Evolutionary conservation across 2,329 filamentous ascomycete genomes (phyloP).

Genomic region (Grosmannia clavigera): DNA sequence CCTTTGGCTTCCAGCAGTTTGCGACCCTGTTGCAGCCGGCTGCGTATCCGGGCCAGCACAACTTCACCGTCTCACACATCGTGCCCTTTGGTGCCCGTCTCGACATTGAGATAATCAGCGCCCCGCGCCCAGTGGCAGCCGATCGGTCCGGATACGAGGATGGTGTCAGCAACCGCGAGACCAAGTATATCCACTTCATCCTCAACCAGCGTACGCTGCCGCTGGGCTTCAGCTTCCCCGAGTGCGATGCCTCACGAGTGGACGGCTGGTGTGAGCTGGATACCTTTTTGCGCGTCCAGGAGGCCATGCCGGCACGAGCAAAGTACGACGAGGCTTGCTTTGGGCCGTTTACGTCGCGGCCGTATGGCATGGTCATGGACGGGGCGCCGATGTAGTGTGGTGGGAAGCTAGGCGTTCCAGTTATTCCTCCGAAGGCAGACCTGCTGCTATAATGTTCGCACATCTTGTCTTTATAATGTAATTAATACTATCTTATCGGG

Average conservation of each 20-base stretch:
- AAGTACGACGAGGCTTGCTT: conserved; percentile 56
- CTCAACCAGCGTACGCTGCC: conserved; percentile 64
- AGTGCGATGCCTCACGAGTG: conserved; percentile 47
- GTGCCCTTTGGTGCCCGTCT: conserved; percentile 61
- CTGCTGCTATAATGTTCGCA: background rate
- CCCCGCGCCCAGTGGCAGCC: conserved; percentile 49
- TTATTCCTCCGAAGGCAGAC: background rate
- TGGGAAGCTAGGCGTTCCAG: background rate
- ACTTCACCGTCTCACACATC: conserved; percentile 54
- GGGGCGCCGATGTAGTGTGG: conserved; percentile 26
- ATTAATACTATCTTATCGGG: background rate
- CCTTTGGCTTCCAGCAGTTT: conserved; percentile 63
- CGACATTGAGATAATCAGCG: conserved; percentile 60
- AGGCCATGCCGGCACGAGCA: conserved; percentile 43
- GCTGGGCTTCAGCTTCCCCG: conserved; percentile 50
- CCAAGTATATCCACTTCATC: conserved; percentile 61
- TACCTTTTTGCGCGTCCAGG: conserved; percentile 52
- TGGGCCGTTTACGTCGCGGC: conserved; percentile 36
- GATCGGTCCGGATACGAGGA: conserved; percentile 39
- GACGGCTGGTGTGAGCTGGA: conserved; percentile 69
- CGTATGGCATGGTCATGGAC: conserved; percentile 37
- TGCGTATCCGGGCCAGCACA: conserved; percentile 42
- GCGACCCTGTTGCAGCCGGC: conserved; percentile 42
- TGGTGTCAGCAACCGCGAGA: conserved; percentile 33
- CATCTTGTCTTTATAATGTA: background rate